Percentiles rank a stretch among this genome's conserved stretches.
These are phyloP conservation scores for Arthrinium puccinioides DNA, from an alignment of 2,329 filamentous ascomycete species.

Conservation along the genomic window DNA sequence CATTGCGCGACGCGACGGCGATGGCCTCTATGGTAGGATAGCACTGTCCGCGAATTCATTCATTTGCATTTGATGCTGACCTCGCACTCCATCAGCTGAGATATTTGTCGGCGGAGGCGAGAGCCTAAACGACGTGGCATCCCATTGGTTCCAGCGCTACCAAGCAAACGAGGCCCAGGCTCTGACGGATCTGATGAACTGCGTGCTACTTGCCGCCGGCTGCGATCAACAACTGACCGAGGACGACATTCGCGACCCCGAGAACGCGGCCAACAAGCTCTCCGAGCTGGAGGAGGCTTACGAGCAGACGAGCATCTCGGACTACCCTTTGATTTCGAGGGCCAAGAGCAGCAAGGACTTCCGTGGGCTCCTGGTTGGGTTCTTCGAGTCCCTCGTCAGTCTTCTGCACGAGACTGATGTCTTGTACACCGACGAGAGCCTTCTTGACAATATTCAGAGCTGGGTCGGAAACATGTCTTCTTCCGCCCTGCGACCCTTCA, in stretches of 20 bases:
- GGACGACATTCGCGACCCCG: slow-evolving; percentile 82
- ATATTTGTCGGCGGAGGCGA: slow-evolving; percentile 53
- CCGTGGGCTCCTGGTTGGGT: slow-evolving; percentile 67
- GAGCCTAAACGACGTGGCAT: slow-evolving; percentile 46
- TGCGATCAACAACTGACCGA: slow-evolving; percentile 72
- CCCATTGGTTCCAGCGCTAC: slow-evolving; percentile 54
- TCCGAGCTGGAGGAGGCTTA: slow-evolving; percentile 84
- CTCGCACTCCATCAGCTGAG: too few species aligned
- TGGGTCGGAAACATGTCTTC: slow-evolving; percentile 93
- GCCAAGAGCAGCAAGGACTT: slow-evolving; percentile 71
- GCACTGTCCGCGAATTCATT: too few species aligned
- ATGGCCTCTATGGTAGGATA: slow-evolving; percentile 48
- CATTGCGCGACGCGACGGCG: slow-evolving; percentile 40
- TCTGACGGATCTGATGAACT: slow-evolving; percentile 58
- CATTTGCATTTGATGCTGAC: too few species aligned
- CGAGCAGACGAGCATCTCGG: slow-evolving; percentile 63
- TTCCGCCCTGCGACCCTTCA: slow-evolving; percentile 78
- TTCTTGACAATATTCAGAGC: slow-evolving; percentile 82
- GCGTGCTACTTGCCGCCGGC: slow-evolving; percentile 64
- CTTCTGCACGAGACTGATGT: slow-evolving; percentile 76
- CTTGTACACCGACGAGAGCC: slow-evolving; percentile 66
- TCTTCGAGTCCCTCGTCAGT: slow-evolving; percentile 70
- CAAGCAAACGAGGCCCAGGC: slow-evolving; percentile 45
- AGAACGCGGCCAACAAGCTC: slow-evolving; percentile 73
- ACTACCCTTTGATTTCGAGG: slow-evolving; percentile 86